phyloP scores from a whole-genome alignment of 345 rosid genomes.

The Brassica cretica region DNA sequence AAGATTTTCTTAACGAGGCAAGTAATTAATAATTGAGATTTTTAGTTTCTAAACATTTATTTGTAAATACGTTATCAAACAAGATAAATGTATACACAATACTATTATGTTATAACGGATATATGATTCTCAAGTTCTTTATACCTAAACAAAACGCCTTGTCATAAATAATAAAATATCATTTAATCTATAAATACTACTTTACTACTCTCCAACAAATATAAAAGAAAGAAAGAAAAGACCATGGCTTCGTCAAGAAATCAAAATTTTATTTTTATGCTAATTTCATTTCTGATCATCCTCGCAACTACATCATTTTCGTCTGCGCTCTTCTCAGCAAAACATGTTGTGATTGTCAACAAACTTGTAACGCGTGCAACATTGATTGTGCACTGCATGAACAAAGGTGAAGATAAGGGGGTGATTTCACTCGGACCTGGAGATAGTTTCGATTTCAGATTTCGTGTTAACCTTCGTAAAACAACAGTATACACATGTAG shows the following conservation, averaged over 20 bases:
- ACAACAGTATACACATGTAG: neutral
- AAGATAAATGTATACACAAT: neutral
- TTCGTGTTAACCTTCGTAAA: slow-evolving; percentile 17
- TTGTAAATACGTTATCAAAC: neutral
- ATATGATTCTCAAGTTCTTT: neutral
- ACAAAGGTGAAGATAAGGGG: slow-evolving; percentile 8
- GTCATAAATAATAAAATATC: neutral
- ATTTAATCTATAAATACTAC: neutral
- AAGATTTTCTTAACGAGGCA: neutral
- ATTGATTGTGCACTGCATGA: slow-evolving; percentile 7
- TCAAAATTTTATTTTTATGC: neutral
- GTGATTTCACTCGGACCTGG: neutral
- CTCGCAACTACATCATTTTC: neutral
- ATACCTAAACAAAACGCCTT: neutral
- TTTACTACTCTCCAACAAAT: neutral
- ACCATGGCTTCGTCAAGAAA: neutral
- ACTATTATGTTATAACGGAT: neutral
- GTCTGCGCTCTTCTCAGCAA: neutral
- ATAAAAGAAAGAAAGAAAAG: neutral
- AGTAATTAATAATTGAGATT: neutral
- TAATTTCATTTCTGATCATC: neutral
- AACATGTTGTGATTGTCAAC: slow-evolving; percentile 9
- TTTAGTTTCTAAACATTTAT: neutral
- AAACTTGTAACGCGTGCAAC: neutral
- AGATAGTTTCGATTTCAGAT: slow-evolving; percentile 9